phyloP scores from a whole-genome alignment of 2,329 filamentous ascomycete species.

The Botryotinia globosa region DNA sequence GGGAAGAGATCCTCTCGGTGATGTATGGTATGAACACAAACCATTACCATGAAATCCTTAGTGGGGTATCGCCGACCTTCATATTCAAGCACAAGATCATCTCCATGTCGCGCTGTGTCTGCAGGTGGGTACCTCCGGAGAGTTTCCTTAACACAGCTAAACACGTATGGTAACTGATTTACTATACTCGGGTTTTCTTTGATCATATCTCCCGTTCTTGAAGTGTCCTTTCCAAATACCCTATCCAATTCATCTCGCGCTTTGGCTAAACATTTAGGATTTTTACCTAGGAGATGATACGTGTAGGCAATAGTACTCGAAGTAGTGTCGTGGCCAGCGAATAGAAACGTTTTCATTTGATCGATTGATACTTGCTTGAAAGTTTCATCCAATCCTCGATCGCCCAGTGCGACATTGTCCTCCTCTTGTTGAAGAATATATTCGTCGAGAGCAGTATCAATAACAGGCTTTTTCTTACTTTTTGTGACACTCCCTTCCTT shows the following conservation, averaged over 20 bases:
- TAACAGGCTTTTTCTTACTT: conserved; percentile 24
- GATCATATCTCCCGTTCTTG: conserved; percentile 19
- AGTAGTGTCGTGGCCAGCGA: conserved; percentile 33
- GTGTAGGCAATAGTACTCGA: conserved; percentile 27
- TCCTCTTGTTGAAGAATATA: conserved; percentile 25
- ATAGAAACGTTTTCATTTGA: conserved; percentile 29
- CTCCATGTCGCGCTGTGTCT: conserved; percentile 23
- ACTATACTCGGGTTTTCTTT: conserved; percentile 24
- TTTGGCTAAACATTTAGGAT: conserved; percentile 25
- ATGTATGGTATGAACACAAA: conserved; percentile 23
- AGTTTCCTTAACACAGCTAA: conserved; percentile 31
- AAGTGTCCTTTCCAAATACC: conserved; percentile 29
- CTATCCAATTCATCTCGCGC: conserved; percentile 30
- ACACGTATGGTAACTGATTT: conserved; percentile 28
- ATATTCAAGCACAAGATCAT: conserved; percentile 12
- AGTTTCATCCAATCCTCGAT: conserved; percentile 23
- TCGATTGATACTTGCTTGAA: conserved; percentile 27
- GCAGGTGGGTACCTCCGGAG: conserved; percentile 30
- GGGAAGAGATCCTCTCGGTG: conserved; percentile 43
- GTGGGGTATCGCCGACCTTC: conserved; percentile 22
- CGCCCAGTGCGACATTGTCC: conserved; percentile 11
- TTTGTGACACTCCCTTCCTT: conserved; percentile 14
- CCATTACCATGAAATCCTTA: conserved; percentile 23
- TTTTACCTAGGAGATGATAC: conserved; percentile 27
- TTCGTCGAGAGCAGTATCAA: conserved; percentile 28